Conservation (phyloP, 2,329 filamentous ascomycete genomes). For the Aspergillus fructus region DNA sequence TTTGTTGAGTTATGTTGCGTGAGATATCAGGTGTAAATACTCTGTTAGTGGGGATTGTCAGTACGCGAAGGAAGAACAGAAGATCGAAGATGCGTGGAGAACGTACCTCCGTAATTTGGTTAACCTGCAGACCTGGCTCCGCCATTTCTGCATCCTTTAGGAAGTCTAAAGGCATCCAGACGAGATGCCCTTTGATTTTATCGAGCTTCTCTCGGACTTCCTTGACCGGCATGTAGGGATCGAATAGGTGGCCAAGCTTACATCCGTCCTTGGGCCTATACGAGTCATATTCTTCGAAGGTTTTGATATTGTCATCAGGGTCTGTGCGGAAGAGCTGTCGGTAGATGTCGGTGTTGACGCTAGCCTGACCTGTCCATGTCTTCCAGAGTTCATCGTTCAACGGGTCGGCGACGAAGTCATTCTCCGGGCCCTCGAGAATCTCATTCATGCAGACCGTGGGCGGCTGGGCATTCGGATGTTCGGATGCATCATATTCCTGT, state of each 20-base stretch:
- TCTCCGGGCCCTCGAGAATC: conserved; percentile 68
- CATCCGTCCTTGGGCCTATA: conserved; percentile 66
- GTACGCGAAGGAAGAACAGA: neutral
- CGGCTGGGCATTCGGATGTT: conserved; percentile 74
- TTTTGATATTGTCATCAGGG: conserved; percentile 85
- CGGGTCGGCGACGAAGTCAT: conserved; percentile 72
- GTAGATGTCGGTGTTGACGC: conserved; percentile 77
- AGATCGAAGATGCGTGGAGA: neutral
- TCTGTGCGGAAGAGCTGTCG: conserved; percentile 81
- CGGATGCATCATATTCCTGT: conserved; percentile 64
- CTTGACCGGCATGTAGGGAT: conserved; percentile 69
- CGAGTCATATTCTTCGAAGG: conserved; percentile 82
- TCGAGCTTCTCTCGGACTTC: conserved; percentile 75
- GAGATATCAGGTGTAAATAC: conserved; percentile 32
- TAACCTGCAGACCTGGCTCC: conserved; percentile 82
- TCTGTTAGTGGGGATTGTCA: conserved; percentile 17
- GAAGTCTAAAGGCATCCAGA: conserved; percentile 94
- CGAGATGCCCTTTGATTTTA: conserved; percentile 80
- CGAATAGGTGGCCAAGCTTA: conserved; percentile 84
- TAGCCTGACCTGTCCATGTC: conserved; percentile 72
- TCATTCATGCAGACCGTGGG: conserved; percentile 69
- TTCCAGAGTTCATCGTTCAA: conserved; percentile 66
- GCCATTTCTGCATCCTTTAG: conserved; percentile 83
- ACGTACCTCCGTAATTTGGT: conserved; percentile 82
- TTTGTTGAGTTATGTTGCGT: neutral